These are phyloP conservation scores for bread wheat (Triticum aestivum) DNA, from an alignment of 176 grass and related monocot species.

Conservation along the genomic window IWGSC_CS_RefSeq_v2.1 NC_057798.1:586115051-586115550, in stretches of 20 bases:
- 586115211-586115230: conserved; percentile 19
- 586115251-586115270: not conserved
- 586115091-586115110: not conserved
- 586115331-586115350: not conserved
- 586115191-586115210: not conserved
- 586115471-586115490: not conserved
- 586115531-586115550: not conserved
- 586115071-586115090: conserved; percentile 12
- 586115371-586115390: not conserved
- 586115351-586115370: not conserved
- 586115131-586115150: not conserved
- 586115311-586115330: not conserved
- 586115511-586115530: not conserved
- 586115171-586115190: conserved; percentile 37
- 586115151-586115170: not conserved
- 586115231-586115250: not conserved
- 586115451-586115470: not conserved
- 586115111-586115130: conserved; percentile 29
- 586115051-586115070: conserved; percentile 1
- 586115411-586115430: not conserved
- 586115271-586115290: not conserved
- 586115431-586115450: not conserved
- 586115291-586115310: not conserved
- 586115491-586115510: not conserved
- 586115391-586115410: not conserved